These are phyloP conservation scores for Kwoniella botswanensis DNA, from an alignment of 768 basidiomycete species.

Conservation along the genomic window DNA sequence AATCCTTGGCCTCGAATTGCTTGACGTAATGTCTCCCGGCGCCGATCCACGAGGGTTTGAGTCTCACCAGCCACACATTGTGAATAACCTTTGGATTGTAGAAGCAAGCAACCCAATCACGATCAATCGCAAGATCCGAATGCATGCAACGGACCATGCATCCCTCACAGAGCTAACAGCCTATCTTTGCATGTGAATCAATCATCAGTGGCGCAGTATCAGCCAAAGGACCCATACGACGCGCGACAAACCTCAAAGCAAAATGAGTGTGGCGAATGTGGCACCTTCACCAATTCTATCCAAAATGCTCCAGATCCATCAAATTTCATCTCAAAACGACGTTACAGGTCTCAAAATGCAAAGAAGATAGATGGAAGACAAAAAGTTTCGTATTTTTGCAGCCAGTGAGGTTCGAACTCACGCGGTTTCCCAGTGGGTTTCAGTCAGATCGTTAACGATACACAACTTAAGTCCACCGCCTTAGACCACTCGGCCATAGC, in stretches of 20 bases:
- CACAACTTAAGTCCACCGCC: slow-evolving; percentile 32
- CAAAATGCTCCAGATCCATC: background rate
- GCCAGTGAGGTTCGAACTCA: slow-evolving; percentile 19
- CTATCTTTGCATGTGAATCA: no score
- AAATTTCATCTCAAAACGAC: background rate
- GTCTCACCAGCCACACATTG: no score
- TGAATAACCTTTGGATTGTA: no score
- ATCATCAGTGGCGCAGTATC: no score
- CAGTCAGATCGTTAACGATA: background rate
- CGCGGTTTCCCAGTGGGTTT: slow-evolving; percentile 19
- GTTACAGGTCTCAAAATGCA: background rate
- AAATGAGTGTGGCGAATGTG: background rate
- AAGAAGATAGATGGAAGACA: background rate
- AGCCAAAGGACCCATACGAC: no score
- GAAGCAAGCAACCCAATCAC: no score
- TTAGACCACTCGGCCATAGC: slow-evolving; percentile 45
- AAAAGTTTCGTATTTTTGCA: background rate
- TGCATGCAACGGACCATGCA: no score
- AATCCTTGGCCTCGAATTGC: background rate
- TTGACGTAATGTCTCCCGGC: no score
- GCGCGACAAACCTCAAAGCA: background rate
- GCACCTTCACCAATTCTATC: background rate
- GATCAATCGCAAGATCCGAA: no score
- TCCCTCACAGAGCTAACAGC: no score
- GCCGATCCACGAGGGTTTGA: no score